Conservation (phyloP, 1,139 yeast species). For the Zhuliangozyma blackwelliae region DNA sequence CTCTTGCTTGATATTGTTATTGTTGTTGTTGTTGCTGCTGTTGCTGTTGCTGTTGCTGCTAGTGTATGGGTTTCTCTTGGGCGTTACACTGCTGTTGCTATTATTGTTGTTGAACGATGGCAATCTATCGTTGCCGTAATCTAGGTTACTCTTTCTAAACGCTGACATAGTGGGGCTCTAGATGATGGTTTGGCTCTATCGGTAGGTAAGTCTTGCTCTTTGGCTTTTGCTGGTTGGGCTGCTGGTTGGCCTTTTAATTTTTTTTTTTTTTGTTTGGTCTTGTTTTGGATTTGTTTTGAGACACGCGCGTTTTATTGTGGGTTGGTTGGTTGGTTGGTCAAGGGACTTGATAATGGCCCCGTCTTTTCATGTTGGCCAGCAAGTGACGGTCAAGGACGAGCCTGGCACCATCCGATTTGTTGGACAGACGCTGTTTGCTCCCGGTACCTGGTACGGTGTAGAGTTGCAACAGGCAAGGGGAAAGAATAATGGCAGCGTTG, state of each 20-base stretch:
- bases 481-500: constrained; percentile 74
- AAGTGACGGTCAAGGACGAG: constrained; percentile 38
- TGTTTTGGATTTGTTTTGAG: not conserved
- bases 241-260: not conserved
- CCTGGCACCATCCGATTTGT: constrained; percentile 45
- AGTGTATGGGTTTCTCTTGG: constrained; percentile 1
- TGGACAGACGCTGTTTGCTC: constrained; percentile 56
- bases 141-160: not conserved
- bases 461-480: constrained; percentile 64
- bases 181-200: not conserved
- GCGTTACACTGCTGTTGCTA: not conserved
- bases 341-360: constrained; percentile 2
- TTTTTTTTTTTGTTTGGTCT: too few species aligned
- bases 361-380: constrained; percentile 29
- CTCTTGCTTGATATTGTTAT: constrained; percentile 45
- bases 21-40: constrained; percentile 1
- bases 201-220: too few species aligned
- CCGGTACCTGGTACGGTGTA: constrained; percentile 77
- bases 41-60: not conserved
- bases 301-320: not conserved
- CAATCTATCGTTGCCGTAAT: constrained; percentile 1
- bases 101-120: constrained; percentile 1
- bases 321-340: not conserved
- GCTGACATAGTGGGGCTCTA: not conserved
- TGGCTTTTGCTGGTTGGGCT: too few species aligned